These are phyloP conservation scores for Pichia phayaonensis DNA, from an alignment of 805 yeast genomes.

Conservation along the genomic window DNA sequence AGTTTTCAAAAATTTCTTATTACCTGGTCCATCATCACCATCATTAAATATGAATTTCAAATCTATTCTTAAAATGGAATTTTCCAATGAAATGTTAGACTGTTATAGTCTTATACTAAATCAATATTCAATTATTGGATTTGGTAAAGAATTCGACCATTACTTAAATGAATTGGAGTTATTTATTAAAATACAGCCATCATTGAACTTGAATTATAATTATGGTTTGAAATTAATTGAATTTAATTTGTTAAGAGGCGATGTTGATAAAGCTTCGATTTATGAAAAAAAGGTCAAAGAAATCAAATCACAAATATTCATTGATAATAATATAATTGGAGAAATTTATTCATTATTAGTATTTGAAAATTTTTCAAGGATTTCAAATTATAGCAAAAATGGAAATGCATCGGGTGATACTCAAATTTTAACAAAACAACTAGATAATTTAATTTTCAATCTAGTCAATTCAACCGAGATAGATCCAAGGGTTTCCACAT, in stretches of 20 bases:
- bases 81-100: slow-evolving; percentile 29
- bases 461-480: neutral
- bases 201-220: slow-evolving; percentile 20
- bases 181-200: slow-evolving; percentile 27
- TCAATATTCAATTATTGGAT: slow-evolving; percentile 40
- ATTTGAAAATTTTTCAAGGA: slow-evolving; percentile 4
- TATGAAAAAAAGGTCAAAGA: slow-evolving; percentile 4
- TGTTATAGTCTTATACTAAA: slow-evolving; percentile 35
- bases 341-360: neutral
- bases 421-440: neutral
- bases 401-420: neutral
- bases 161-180: slow-evolving; percentile 43
- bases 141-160: slow-evolving; percentile 50
- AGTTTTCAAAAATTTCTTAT: slow-evolving; percentile 35
- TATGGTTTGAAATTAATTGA: slow-evolving; percentile 17
- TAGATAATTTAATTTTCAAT: slow-evolving; percentile 9
- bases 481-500: neutral
- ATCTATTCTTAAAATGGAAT: slow-evolving; percentile 27
- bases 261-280: slow-evolving; percentile 10
- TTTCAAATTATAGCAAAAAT: neutral
- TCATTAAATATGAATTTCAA: slow-evolving; percentile 18
- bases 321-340: neutral
- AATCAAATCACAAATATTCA: neutral
- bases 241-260: slow-evolving; percentile 16
- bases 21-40: slow-evolving; percentile 6